Evolutionary conservation across 305 asterid species (phyloP).

Genomic region (Fraxinus dipetala): DNA sequence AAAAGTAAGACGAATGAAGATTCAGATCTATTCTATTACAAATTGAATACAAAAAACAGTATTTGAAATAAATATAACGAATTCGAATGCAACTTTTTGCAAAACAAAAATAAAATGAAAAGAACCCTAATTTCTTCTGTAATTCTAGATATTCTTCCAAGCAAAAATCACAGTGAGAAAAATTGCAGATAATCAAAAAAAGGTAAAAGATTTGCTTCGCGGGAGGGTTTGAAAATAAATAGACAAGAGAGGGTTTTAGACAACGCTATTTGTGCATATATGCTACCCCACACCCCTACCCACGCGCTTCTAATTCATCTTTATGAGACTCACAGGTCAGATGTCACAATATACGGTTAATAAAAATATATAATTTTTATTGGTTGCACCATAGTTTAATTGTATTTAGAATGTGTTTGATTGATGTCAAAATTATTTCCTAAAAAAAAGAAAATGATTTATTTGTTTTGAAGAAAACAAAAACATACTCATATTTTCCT

Average conservation of each 20-base stretch:
- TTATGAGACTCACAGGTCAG: slow-evolving; percentile 5
- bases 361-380: no score
- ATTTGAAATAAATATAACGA: neutral
- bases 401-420: no score
- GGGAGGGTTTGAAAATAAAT: slow-evolving; percentile 51
- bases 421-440: no score
- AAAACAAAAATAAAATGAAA: neutral
- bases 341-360: neutral
- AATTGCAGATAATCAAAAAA: slow-evolving; percentile 11
- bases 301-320: neutral
- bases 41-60: slow-evolving; percentile 1
- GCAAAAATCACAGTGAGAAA: neutral
- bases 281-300: neutral
- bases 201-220: slow-evolving; percentile 24
- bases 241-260: slow-evolving; percentile 11
- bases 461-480: no score
- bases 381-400: no score
- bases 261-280: neutral
- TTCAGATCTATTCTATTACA: slow-evolving; percentile 40
- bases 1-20: slow-evolving; percentile 12
- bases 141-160: neutral
- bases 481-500: no score
- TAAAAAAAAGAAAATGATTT: no score
- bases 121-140: slow-evolving; percentile 12
- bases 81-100: neutral